Percentiles rank a stretch among this genome's conserved stretches.
Conservation (phyloP, 768 basidiomycete species). For the Paxillus ammoniavirescens region DNA sequence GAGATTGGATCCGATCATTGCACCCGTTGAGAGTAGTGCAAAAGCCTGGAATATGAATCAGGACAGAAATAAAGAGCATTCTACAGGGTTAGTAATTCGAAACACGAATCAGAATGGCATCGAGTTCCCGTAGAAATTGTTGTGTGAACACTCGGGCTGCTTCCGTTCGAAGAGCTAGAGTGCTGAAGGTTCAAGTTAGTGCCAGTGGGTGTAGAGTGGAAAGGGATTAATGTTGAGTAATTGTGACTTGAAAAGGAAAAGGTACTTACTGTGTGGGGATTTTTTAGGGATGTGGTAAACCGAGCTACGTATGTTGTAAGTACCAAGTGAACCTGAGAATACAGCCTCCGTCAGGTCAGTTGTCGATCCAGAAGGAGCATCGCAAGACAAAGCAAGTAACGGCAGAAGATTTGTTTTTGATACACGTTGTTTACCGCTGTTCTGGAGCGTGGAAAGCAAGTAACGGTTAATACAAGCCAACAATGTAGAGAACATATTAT, state of each 20-base stretch:
- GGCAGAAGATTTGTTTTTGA: neutral
- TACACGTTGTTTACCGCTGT: neutral
- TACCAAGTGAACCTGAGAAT: neutral
- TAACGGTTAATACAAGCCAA: neutral
- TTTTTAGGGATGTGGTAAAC: neutral
- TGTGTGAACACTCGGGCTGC: neutral
- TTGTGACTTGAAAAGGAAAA: neutral
- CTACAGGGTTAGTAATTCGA: too few relatives aligned
- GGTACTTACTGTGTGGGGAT: neutral
- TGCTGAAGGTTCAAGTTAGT: neutral
- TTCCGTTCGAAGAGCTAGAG: neutral
- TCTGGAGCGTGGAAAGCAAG: neutral
- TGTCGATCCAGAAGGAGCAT: neutral
- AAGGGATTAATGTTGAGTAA: neutral
- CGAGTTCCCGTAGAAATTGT: too few relatives aligned
- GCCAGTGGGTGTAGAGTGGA: neutral
- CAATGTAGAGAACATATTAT: too few relatives aligned
- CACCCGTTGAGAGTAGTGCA: neutral
- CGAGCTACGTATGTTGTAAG: neutral
- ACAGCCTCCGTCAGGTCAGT: neutral
- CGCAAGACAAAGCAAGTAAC: neutral
- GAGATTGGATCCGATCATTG: neutral
- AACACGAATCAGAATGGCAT: neutral
- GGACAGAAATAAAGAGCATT: too few relatives aligned
- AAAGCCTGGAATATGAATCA: too few relatives aligned